Conservation (phyloP, 805 yeast genomes). For the Ogataea degrootiae region DNA sequence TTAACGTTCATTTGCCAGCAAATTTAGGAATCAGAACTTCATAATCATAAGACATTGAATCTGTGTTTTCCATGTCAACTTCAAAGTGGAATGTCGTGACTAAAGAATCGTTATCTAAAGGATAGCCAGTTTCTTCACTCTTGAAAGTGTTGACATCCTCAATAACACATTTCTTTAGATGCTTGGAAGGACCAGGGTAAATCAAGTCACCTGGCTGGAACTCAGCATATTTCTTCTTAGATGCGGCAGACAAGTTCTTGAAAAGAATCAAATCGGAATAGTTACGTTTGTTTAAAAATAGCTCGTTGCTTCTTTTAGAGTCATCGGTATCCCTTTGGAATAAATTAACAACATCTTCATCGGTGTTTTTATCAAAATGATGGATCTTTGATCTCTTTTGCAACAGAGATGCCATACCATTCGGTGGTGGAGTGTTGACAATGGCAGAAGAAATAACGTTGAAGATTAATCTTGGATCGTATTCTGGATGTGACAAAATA, state of each 20-base stretch:
- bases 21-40: constrained; percentile 63
- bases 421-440: constrained; percentile 89
- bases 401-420: constrained; percentile 71
- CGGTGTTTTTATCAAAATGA: constrained; percentile 57
- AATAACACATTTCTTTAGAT: constrained; percentile 8
- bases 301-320: constrained; percentile 36
- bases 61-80: constrained; percentile 42
- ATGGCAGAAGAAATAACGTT: constrained; percentile 89
- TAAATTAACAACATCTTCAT: constrained; percentile 77
- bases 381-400: constrained; percentile 66
- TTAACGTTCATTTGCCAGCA: constrained; percentile 6
- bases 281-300: constrained; percentile 61
- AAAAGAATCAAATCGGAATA: constrained; percentile 65
- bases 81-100: constrained; percentile 75
- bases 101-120: constrained; percentile 50
- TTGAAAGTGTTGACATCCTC: constrained; percentile 6
- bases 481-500: constrained; percentile 47
- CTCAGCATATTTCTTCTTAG: constrained; percentile 5
- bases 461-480: constrained; percentile 71
- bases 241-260: constrained; percentile 27
- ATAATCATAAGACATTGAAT: constrained; percentile 57
- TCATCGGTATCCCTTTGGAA: constrained; percentile 61
- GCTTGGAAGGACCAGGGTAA: constrained; percentile 40
- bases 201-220: constrained; percentile 23
- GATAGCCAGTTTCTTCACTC: constrained; percentile 39